These are phyloP conservation scores for Leucaena leucocephala DNA, from an alignment of 306 rosid species.

Conservation along the genomic window DNA sequence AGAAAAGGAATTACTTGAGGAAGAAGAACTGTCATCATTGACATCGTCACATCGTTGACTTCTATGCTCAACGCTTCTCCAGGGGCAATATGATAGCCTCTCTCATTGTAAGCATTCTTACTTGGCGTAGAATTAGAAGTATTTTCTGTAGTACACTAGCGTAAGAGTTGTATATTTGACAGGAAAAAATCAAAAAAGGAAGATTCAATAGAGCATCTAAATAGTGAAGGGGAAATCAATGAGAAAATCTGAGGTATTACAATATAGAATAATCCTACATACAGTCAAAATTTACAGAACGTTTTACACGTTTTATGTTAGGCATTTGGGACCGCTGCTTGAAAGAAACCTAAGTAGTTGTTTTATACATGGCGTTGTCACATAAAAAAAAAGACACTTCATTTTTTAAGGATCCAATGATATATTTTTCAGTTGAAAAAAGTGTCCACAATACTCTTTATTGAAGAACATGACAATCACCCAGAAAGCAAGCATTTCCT, in stretches of 20 bases:
- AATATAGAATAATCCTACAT: conserved; percentile 17
- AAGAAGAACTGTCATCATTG: conserved; percentile 84
- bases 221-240: conserved; percentile 21
- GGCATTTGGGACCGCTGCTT: not conserved
- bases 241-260: conserved; percentile 4
- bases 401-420: not conserved
- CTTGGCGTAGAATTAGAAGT: conserved; percentile 46
- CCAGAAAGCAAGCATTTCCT: not conserved
- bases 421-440: not conserved
- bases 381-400: conserved; percentile 2
- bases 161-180: conserved; percentile 34
- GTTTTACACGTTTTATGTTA: not conserved
- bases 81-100: conserved; percentile 39
- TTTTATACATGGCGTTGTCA: conserved; percentile 11
- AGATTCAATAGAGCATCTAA: conserved; percentile 24
- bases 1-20: conserved; percentile 91
- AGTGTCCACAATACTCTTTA: not conserved
- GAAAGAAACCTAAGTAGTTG: not conserved
- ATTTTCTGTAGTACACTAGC: conserved; percentile 51
- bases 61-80: conserved; percentile 45
- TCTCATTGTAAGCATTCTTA: conserved; percentile 35
- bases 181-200: conserved; percentile 9
- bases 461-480: not conserved
- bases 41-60: conserved; percentile 64
- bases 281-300: not conserved